Evolutionary conservation across 257 asterid species (phyloP), one percentile per base, ranked within the genome.

Genomic region (Nicotiana sylvestris): DNA sequence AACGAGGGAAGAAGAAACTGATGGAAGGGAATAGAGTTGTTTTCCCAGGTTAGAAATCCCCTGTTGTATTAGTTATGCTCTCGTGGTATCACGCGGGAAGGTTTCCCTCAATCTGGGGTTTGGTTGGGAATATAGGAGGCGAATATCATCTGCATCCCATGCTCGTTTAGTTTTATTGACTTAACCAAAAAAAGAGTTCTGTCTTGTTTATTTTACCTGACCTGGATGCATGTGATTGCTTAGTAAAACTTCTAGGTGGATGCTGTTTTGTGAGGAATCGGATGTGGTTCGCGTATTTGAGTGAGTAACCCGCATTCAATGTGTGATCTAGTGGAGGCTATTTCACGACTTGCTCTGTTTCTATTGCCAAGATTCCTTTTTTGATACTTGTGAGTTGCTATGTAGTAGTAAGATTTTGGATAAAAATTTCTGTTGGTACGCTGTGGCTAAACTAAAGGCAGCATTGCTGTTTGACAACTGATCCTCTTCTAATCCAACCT

Each of bases 1-100:
- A 94, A 77, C 93, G 95, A 46, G 97, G 98, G 87, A 93, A 92
- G 94, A 94, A 89, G 87, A 92, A 87, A 86, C 67, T 91, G 85
- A 84, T 96, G 97, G 97, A 94, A 18, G 93, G 93, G 83, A 89
- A 82, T 86, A 83, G 88, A 84, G 98, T 96, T 86, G 87, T 88
- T 82, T 94, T 96, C 82, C 91, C 93, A 27, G 99, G 99, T 95
- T 82, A 85, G 97, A 86, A 81, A 43, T 53, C 49, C 39, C 33
- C 30, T 4, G 51, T 53, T 58, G 32, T 46, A 15, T 62, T 65
- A 68, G 27, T 60, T 57, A 17, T 27, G 72, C 37, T 46, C 30
- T 12, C 21, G 76, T 80, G 69, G 30, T 6, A 58, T 12, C 43
- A 43, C 30, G 8, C 17, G 1, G 32, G 49, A 6, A n/a, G 35